Percentiles rank a stretch among this genome's conserved stretches.
Evolutionary conservation across 2,329 filamentous ascomycete species (phyloP).

Genomic region (Cladophialophora psammophila): DNA sequence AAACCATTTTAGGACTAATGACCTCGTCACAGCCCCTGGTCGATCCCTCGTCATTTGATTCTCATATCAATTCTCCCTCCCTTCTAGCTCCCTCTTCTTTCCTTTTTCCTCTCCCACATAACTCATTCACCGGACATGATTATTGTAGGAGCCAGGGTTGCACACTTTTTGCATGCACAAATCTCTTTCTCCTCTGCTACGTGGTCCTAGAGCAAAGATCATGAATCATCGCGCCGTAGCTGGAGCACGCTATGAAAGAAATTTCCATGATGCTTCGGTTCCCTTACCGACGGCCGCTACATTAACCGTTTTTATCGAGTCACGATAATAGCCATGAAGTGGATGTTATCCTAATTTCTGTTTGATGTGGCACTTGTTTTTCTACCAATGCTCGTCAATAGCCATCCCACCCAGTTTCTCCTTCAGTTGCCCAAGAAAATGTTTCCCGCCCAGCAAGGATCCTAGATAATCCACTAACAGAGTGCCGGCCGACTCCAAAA

Average conservation of each 20-base stretch:
- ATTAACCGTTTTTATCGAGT: conserved; percentile 44
- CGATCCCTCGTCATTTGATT: conserved; percentile 34
- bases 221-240: conserved; percentile 59
- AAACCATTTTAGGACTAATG: conserved; percentile 13
- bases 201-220: conserved; percentile 64
- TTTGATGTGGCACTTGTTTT: neutral
- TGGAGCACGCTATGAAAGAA: conserved; percentile 66
- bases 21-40: conserved; percentile 31
- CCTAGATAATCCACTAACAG: conserved; percentile 10
- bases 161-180: conserved; percentile 39
- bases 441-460: neutral
- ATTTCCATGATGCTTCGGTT: conserved; percentile 65
- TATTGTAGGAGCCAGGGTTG: conserved; percentile 69
- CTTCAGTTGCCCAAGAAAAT: conserved; percentile 2
- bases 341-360: neutral
- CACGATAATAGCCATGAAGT: neutral
- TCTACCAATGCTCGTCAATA: neutral
- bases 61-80: conserved; percentile 30
- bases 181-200: conserved; percentile 68
- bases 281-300: conserved; percentile 72
- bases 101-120: conserved; percentile 50
- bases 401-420: neutral
- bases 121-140: conserved; percentile 68
- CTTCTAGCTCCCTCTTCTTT: conserved; percentile 39
- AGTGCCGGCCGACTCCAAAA: conserved; percentile 26